These are phyloP conservation scores for Saturnispora sanitii DNA, from an alignment of 805 yeast species.

Conservation along the genomic window DNA sequence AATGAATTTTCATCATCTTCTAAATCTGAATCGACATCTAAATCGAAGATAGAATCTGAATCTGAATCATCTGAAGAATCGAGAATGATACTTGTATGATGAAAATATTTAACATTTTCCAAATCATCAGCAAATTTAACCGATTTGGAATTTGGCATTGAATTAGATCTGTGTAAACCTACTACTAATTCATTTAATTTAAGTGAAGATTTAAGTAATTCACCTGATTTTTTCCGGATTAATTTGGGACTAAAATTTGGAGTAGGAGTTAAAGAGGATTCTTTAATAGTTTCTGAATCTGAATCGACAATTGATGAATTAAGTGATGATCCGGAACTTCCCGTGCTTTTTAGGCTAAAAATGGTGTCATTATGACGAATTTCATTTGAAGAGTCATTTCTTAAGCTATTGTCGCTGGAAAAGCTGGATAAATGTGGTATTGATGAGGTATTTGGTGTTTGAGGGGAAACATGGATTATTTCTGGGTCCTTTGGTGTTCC, in stretches of 20 bases:
- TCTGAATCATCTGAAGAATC: constrained; percentile 5
- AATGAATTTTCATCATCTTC: not conserved
- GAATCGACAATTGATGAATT: too few species aligned
- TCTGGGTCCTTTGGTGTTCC: too few species aligned
- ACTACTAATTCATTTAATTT: constrained; percentile 31
- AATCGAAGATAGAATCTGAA: constrained; percentile 15
- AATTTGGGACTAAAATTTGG: constrained; percentile 16
- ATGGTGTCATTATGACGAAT: too few species aligned
- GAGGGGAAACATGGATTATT: too few species aligned
- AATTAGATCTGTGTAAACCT: constrained; percentile 27
- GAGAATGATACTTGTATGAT: constrained; percentile 27
- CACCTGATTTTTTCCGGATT: constrained; percentile 45
- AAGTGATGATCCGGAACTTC: too few species aligned
- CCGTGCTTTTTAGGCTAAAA: too few species aligned
- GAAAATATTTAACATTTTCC: constrained; percentile 55
- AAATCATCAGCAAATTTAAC: constrained; percentile 56
- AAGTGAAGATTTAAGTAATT: constrained; percentile 37
- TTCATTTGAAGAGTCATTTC: too few species aligned
- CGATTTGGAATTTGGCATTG: constrained; percentile 47
- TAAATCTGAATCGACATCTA: constrained; percentile 18
- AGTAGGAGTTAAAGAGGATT: not conserved
- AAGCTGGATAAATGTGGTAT: too few species aligned
- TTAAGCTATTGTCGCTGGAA: too few species aligned
- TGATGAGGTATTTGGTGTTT: too few species aligned
- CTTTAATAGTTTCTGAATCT: too few species aligned